Base-by-base conservation (phyloP, 192 early-diverging fungal species). In the Phlyctochytrium planicorne region DNA sequence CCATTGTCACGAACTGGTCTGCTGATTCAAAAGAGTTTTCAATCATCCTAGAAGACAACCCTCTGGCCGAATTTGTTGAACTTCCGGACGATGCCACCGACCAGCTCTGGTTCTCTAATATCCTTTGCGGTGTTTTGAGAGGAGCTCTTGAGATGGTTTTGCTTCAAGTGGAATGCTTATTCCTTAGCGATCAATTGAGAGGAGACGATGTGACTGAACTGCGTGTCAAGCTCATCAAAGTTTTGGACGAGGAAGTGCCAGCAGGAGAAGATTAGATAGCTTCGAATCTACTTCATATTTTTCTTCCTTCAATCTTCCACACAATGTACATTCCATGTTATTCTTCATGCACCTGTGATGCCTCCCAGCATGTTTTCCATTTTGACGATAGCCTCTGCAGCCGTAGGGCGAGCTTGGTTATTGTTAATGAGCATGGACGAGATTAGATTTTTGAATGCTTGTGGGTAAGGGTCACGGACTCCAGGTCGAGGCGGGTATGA, bases 11-110 rank as follows among this genome's bases (percentile, higher is more conserved):
- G 20, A 91, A 90, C 64, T 92, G 90, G 87, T 90, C 93, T 3
- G 40, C 84, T 3, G 94, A 98, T 74, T 74, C 70, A 4, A 89
- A 90, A 64, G 95, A 97, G 73, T 98, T 96, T 65, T 97, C 94
- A n/a, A 75, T 99, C 3, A 74, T 95, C 0, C 67, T 99, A 30
- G 96, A 98, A 30, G 96, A 98, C 34, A 99, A 99, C 68, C 97
- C 97, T 4, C 78, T 99, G 53, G 88, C 94, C 59, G 97, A 99
- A 67, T 98, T 94, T 85, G 95, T 98, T 31, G 97, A 99, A 73
- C 82, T 99, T 57, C 97, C 97, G 12, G 88, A 91, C 25, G 89
- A 90, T 40, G 80, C 78, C 0, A 65, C 68, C 67, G 82, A 82
- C 14, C 93, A 90, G 24, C 78, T 99, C 63, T 97, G 94, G 95